A percentile compares a stretch with the other conserved stretches of the same genome.
Evolutionary conservation across 768 basidiomycete species (phyloP).

Genomic region (Lactarius hengduanensis): DNA sequence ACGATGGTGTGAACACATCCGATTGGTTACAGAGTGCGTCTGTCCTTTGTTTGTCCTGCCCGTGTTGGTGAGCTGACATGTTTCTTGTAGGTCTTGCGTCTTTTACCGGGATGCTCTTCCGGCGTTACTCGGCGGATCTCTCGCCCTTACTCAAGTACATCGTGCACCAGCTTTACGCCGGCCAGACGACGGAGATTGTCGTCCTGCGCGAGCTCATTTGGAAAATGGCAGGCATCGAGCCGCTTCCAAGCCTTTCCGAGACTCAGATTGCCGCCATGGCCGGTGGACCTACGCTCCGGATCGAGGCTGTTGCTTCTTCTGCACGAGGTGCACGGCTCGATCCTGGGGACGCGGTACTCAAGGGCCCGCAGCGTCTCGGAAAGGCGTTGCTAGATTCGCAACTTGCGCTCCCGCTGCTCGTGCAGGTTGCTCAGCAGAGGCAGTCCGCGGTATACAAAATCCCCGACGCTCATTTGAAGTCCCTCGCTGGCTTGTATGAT

Average conservation of each 20-base stretch:
- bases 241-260: constrained; percentile 85
- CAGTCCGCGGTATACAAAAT: constrained; percentile 79
- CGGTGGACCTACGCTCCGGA: constrained; percentile 81
- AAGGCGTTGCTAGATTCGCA: constrained; percentile 63
- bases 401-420: constrained; percentile 83
- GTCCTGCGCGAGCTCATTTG: constrained; percentile 91
- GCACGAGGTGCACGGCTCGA: constrained; percentile 75
- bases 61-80: constrained; percentile 21
- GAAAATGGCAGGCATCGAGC: constrained; percentile 95
- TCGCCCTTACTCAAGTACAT: constrained; percentile 86
- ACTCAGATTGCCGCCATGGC: constrained; percentile 88
- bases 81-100: constrained; percentile 71
- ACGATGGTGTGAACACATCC: constrained; percentile 86
- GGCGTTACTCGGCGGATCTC: constrained; percentile 80
- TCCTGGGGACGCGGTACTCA: constrained; percentile 59
- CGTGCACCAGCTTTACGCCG: constrained; percentile 83
- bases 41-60: constrained; percentile 13
- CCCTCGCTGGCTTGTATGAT: constrained; percentile 84
- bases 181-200: constrained; percentile 83
- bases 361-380: constrained; percentile 67
- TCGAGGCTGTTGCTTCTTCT: constrained; percentile 81
- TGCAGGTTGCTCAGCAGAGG: constrained; percentile 90
- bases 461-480: constrained; percentile 77
- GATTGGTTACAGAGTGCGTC: constrained; percentile 90
- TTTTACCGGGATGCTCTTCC: constrained; percentile 90